These are phyloP conservation scores for Cordyceps javanica DNA, from an alignment of 2,329 filamentous ascomycete genomes.

Conservation along the genomic window DNA sequence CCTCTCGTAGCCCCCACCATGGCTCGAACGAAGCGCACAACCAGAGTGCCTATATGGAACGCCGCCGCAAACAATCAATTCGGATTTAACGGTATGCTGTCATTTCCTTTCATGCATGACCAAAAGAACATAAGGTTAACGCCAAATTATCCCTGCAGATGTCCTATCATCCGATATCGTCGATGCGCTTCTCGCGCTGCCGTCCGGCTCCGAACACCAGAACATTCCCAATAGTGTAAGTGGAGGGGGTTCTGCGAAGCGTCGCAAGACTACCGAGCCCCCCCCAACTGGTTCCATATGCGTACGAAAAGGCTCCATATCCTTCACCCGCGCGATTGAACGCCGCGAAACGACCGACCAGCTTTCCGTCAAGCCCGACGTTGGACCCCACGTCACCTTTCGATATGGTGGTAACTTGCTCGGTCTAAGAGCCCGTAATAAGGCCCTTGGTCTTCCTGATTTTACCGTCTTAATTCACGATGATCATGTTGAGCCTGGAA, in stretches of 20 bases:
- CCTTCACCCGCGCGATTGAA: conserved; percentile 22
- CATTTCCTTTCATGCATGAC: background rate
- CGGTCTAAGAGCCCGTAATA: background rate
- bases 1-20: background rate
- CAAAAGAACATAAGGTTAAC: background rate
- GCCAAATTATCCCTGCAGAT: conserved; percentile 13
- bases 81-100: conserved; percentile 2
- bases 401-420: conserved; percentile 2
- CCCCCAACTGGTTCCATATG: conserved; percentile 18
- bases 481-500: background rate
- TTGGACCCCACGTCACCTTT: conserved; percentile 15
- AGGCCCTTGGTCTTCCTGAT: background rate
- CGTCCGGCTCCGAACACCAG: conserved; percentile 14
- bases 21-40: background rate
- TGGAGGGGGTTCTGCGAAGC: conserved; percentile 22
- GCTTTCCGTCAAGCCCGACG: conserved; percentile 14
- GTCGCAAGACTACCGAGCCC: conserved; percentile 22
- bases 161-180: conserved; percentile 20
- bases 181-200: conserved; percentile 19
- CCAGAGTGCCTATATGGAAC: background rate
- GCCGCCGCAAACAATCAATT: conserved; percentile 2
- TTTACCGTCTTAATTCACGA: background rate
- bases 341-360: conserved; percentile 11
- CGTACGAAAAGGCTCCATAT: conserved; percentile 21
- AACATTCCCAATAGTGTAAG: conserved; percentile 4